These are phyloP conservation scores for Musa beccarii DNA, from an alignment of 176 grass and related monocot species.

Conservation along the genomic window DNA sequence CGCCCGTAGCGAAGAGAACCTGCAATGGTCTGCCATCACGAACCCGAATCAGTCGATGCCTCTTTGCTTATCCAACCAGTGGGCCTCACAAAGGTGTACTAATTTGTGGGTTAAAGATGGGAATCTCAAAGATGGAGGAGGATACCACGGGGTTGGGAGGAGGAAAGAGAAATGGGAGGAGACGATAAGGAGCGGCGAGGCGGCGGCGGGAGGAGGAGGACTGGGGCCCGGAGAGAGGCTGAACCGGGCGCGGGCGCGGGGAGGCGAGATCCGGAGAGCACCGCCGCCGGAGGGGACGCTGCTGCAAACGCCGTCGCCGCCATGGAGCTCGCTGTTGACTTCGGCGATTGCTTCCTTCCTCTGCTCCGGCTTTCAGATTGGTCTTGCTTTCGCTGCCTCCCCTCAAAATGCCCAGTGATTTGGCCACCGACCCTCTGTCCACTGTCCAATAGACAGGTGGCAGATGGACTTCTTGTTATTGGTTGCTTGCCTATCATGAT, in stretches of 20 bases:
- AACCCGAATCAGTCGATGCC: not conserved
- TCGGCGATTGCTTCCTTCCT: not conserved
- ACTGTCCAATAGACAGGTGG: constrained; percentile 27
- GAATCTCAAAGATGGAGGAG: constrained; percentile 27
- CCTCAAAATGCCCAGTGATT: not conserved
- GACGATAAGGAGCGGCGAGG: constrained; percentile 14
- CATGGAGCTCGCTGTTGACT: constrained; percentile 20
- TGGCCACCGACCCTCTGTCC: not conserved
- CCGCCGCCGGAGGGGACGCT: constrained; percentile 45
- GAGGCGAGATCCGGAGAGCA: constrained; percentile 55
- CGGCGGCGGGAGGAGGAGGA: constrained; percentile 18
- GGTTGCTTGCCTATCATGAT: constrained; percentile 43
- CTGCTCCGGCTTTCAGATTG: not conserved
- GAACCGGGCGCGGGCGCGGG: constrained; percentile 27
- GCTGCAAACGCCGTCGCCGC: constrained; percentile 60
- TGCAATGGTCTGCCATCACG: constrained; percentile 36
- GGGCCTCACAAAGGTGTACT: not conserved
- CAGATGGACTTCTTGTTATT: constrained; percentile 27
- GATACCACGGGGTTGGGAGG: constrained; percentile 15
- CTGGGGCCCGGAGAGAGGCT: constrained; percentile 24
- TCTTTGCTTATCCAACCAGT: not conserved
- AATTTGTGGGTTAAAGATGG: not conserved
- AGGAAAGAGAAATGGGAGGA: constrained; percentile 14
- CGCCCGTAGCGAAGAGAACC: constrained; percentile 42
- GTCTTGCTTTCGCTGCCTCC: not conserved